These are phyloP conservation scores for Berberis vulgaris DNA, from an alignment of 164 flowering plant species.

Conservation along the genomic window DNA sequence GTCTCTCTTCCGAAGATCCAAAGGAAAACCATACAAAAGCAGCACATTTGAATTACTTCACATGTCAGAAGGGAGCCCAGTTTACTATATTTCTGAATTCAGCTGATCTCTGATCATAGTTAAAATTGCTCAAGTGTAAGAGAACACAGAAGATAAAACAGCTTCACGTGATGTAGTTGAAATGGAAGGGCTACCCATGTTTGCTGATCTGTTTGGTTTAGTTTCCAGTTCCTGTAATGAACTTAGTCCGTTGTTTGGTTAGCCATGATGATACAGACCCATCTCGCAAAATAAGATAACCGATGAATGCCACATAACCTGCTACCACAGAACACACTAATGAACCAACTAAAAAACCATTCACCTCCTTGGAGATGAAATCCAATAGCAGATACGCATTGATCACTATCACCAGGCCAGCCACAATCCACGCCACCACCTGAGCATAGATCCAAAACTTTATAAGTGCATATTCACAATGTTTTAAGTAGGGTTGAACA, in stretches of 20 bases:
- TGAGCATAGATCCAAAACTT: constrained; percentile 3
- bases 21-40: too few relatives aligned
- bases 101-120: too few relatives aligned
- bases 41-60: too few relatives aligned
- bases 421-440: constrained; percentile 76
- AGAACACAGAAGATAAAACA: too few relatives aligned
- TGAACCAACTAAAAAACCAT: constrained; percentile 46
- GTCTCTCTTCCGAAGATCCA: too few relatives aligned
- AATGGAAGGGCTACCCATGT: constrained; percentile 6
- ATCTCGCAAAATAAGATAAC: constrained; percentile 44
- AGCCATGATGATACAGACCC: constrained; percentile 28
- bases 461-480: too few relatives aligned
- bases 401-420: constrained; percentile 69
- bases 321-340: constrained; percentile 33
- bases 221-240: too few relatives aligned
- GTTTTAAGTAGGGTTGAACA: too few relatives aligned
- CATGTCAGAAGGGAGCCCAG: too few relatives aligned
- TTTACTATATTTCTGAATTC: too few relatives aligned
- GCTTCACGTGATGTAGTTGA: too few relatives aligned
- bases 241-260: constrained; percentile 18
- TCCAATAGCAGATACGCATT: constrained; percentile 81
- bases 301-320: constrained; percentile 54
- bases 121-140: too few relatives aligned
- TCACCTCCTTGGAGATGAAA: constrained; percentile 63
- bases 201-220: background rate